Percentiles rank a stretch among this genome's conserved stretches.
phyloP scores from a whole-genome alignment of 2,329 filamentous ascomycete species.

The Talaromyces albobiverticillius region DNA sequence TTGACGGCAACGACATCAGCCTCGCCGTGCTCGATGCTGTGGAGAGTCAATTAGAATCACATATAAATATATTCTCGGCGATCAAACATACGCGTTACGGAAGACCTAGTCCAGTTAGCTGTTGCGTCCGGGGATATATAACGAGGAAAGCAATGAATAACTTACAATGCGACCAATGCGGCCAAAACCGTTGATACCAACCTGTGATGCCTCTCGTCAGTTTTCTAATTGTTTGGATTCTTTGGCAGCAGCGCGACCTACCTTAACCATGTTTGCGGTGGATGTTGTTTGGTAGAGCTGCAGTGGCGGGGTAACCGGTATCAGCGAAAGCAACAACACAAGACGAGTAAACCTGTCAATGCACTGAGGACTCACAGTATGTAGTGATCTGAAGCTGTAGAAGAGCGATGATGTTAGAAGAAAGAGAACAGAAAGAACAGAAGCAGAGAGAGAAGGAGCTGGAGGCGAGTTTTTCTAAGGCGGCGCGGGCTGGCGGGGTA shows the following conservation, averaged over 20 bases:
- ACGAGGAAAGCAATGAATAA: slow-evolving; percentile 17
- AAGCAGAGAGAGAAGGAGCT: slow-evolving; percentile 6
- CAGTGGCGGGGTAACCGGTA: slow-evolving; percentile 22
- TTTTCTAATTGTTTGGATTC: no score
- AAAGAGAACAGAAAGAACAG: neutral
- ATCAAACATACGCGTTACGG: slow-evolving; percentile 76
- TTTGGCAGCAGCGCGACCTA: no score
- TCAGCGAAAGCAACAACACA: neutral
- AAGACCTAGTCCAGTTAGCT: slow-evolving; percentile 59
- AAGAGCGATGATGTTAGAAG: neutral
- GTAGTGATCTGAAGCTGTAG: neutral
- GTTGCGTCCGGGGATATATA: slow-evolving; percentile 27
- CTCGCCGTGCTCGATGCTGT: slow-evolving; percentile 75
- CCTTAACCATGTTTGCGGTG: slow-evolving; percentile 36
- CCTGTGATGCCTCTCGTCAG: slow-evolving; percentile 69
- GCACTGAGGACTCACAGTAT: neutral
- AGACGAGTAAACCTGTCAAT: no score
- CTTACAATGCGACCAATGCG: slow-evolving; percentile 91
- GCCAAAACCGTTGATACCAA: slow-evolving; percentile 99
- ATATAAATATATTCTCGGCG: neutral
- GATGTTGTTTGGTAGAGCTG: slow-evolving; percentile 4
- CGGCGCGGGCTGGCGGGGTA: slow-evolving; percentile 22
- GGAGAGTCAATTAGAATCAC: neutral
- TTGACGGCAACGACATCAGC: slow-evolving; percentile 96
- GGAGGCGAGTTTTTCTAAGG: slow-evolving; percentile 3